Percentiles rank a stretch among this genome's conserved stretches.
Evolutionary conservation across 371 early-diverging fungal genomes (phyloP).

Genomic region (Syncephalastrum monosporum): DNA sequence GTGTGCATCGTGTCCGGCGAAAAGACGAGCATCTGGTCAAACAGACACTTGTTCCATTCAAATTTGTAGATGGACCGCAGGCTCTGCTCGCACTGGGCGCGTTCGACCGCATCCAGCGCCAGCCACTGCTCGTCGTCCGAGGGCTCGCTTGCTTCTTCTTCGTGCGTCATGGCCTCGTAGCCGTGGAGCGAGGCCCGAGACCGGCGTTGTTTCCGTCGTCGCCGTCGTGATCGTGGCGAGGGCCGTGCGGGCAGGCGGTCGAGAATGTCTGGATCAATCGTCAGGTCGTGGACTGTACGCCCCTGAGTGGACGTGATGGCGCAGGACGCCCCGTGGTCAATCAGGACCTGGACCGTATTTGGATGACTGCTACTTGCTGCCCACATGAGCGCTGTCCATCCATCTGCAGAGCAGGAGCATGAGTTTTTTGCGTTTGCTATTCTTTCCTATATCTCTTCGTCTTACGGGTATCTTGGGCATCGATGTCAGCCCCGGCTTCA

Average conservation of each 20-base stretch:
- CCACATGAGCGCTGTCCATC: slow-evolving; percentile 95
- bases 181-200: slow-evolving; percentile 10
- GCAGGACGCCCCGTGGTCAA: slow-evolving; percentile 71
- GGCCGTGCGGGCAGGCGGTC: slow-evolving; percentile 19
- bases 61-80: slow-evolving; percentile 50
- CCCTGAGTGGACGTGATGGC: slow-evolving; percentile 61
- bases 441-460: slow-evolving; percentile 2
- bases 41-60: slow-evolving; percentile 71
- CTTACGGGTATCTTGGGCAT: slow-evolving; percentile 78
- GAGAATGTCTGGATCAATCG: slow-evolving; percentile 34
- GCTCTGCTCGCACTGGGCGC: slow-evolving; percentile 21
- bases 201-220: background rate
- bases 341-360: slow-evolving; percentile 58
- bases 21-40: slow-evolving; percentile 91
- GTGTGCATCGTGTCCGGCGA: slow-evolving; percentile 59
- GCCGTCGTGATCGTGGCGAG: background rate
- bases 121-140: no score
- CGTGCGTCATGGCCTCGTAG: slow-evolving; percentile 9
- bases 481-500: slow-evolving; percentile 69
- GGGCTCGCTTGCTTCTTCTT: slow-evolving; percentile 34
- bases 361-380: slow-evolving; percentile 77
- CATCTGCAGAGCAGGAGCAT: slow-evolving; percentile 45
- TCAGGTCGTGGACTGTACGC: slow-evolving; percentile 63
- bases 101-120: slow-evolving; percentile 8
- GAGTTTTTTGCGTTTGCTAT: no score